Percentiles rank a stretch among this genome's conserved stretches.
phyloP scores from a whole-genome alignment of 2,329 filamentous ascomycete genomes.

The Fusarium sp. region DNA sequence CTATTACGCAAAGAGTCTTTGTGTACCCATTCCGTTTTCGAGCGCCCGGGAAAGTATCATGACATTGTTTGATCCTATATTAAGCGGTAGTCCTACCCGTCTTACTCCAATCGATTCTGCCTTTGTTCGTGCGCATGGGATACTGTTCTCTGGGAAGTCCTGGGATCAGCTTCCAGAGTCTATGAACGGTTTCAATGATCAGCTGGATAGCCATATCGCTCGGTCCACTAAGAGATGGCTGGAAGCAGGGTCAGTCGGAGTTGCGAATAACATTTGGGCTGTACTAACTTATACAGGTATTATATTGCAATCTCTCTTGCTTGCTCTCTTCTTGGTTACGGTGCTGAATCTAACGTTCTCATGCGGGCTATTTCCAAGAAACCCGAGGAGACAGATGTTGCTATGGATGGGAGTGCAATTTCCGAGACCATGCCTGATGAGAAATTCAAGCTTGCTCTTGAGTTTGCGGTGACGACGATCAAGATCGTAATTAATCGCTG shows the following conservation, averaged over 20 bases:
- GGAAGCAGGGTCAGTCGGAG: slow-evolving; percentile 57
- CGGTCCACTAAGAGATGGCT: slow-evolving; percentile 64
- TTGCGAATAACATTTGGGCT: not conserved
- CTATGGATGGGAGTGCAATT: slow-evolving; percentile 44
- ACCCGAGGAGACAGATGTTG: slow-evolving; percentile 44
- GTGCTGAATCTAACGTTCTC: slow-evolving; percentile 59
- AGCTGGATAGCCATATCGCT: slow-evolving; percentile 69
- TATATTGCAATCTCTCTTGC: slow-evolving; percentile 50
- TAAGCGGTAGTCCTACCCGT: slow-evolving; percentile 55
- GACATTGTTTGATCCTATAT: slow-evolving; percentile 73
- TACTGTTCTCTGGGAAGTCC: slow-evolving; percentile 68
- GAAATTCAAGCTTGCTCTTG: slow-evolving; percentile 53
- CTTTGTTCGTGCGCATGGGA: slow-evolving; percentile 73
- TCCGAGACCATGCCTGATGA: slow-evolving; percentile 43
- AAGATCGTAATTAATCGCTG: slow-evolving; percentile 62
- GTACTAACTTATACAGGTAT: slow-evolving; percentile 43
- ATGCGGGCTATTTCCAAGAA: slow-evolving; percentile 55
- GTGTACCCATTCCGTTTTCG: slow-evolving; percentile 73
- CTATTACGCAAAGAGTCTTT: slow-evolving; percentile 78
- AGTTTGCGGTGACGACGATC: slow-evolving; percentile 60
- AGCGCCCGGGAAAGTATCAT: slow-evolving; percentile 78
- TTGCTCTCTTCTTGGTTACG: slow-evolving; percentile 53
- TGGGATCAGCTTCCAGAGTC: slow-evolving; percentile 61
- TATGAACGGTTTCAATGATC: slow-evolving; percentile 61
- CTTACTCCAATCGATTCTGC: slow-evolving; percentile 63